phyloP scores from a whole-genome alignment of 1,284 basidiomycete species.

The Kalmanozyma brasiliensis region DNA sequence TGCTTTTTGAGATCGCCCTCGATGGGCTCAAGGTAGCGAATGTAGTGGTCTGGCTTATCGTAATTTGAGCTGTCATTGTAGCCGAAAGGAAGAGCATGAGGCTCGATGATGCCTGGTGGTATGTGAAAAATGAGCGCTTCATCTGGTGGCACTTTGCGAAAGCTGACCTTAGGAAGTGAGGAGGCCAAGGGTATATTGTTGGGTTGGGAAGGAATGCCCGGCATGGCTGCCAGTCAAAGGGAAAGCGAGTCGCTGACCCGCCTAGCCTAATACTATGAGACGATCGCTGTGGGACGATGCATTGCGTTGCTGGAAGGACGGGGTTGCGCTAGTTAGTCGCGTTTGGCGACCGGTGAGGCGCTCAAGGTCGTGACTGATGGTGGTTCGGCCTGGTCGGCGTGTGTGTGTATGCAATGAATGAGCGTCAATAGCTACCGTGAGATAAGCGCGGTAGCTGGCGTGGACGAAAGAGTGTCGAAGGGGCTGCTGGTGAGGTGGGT shows the following conservation, averaged over 20 bases:
- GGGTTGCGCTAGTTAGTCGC: neutral
- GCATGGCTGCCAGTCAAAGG: slow-evolving; percentile 19
- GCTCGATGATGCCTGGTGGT: slow-evolving; percentile 52
- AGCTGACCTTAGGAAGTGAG: slow-evolving; percentile 60
- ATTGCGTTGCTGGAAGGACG: neutral
- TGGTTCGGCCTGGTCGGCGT: neutral
- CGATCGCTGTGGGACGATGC: neutral
- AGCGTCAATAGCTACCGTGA: neutral
- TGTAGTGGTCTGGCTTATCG: slow-evolving; percentile 82
- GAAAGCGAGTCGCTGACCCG: neutral
- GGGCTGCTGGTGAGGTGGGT: neutral
- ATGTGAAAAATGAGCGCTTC: slow-evolving; percentile 45
- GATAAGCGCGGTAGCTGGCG: neutral
- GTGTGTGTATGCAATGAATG: too few relatives aligned
- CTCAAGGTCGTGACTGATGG: neutral
- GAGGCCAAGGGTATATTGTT: slow-evolving; percentile 61
- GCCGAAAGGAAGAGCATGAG: slow-evolving; percentile 58
- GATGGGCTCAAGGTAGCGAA: slow-evolving; percentile 90
- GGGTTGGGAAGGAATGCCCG: slow-evolving; percentile 47
- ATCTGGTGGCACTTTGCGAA: slow-evolving; percentile 52
- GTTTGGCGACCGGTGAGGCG: neutral
- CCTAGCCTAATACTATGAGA: slow-evolving; percentile 1
- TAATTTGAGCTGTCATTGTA: slow-evolving; percentile 81
- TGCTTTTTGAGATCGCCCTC: slow-evolving; percentile 90
- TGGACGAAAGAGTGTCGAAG: neutral